Evolutionary conservation across 202 grass and related monocot species (phyloP).

Genomic region (Panicum hallii): DNA sequence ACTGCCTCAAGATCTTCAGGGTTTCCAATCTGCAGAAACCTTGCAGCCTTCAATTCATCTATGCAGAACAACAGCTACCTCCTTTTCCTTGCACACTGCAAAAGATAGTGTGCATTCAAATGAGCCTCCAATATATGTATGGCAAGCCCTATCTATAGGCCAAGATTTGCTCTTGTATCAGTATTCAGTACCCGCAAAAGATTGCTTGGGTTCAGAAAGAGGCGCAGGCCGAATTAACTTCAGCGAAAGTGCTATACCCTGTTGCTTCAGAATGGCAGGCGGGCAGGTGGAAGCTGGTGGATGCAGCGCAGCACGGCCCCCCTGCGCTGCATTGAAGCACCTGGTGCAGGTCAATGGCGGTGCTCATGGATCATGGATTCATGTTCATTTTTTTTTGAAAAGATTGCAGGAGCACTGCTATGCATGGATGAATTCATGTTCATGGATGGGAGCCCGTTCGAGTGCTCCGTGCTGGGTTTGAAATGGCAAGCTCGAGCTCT

Average conservation of each 20-base stretch:
- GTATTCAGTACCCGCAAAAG: constrained; percentile 5
- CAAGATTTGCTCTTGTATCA: constrained; percentile 47
- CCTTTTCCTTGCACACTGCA: not conserved
- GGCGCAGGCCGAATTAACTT: constrained; percentile 48
- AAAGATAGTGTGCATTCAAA: constrained; percentile 41
- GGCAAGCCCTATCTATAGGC: constrained; percentile 17
- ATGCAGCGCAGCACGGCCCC: constrained; percentile 19
- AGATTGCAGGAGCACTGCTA: no score
- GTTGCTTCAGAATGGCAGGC: constrained; percentile 51
- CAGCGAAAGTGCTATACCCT: constrained; percentile 31
- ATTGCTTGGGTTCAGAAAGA: not conserved
- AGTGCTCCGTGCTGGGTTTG: constrained; percentile 37
- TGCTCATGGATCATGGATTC: constrained; percentile 38
- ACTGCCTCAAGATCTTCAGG: constrained; percentile 14
- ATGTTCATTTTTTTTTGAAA: no score
- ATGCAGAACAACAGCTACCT: not conserved
- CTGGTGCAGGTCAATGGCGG: constrained; percentile 50
- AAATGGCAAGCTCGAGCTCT: constrained; percentile 46
- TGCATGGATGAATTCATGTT: no score
- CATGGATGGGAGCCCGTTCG: constrained; percentile 5
- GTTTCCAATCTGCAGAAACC: constrained; percentile 44
- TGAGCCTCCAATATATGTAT: not conserved
- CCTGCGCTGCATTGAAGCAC: constrained; percentile 48
- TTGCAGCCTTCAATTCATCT: constrained; percentile 22
- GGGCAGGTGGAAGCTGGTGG: constrained; percentile 54